A percentile compares a stretch with the other conserved stretches of the same genome.
Conservation (phyloP, 441 rosid genomes). For the Pelargonium myrrhifolium region DNA sequence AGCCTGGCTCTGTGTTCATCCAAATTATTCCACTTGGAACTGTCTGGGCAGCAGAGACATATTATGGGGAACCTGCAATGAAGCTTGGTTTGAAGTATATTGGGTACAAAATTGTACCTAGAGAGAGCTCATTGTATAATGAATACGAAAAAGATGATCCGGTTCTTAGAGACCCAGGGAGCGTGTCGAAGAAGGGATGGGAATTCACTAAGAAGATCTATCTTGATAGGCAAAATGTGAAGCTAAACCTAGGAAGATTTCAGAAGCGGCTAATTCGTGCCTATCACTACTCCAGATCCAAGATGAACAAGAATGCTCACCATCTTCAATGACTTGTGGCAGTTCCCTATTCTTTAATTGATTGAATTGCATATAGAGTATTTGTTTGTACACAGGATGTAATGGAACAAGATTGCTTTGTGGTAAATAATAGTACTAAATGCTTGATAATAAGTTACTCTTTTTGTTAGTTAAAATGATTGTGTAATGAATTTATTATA, state of each 20-base stretch:
- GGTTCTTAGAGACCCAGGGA: slow-evolving; percentile 48
- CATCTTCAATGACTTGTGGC: slow-evolving; percentile 5
- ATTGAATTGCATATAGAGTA: slow-evolving; percentile 1
- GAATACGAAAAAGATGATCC: slow-evolving; percentile 44
- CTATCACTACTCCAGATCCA: slow-evolving; percentile 24
- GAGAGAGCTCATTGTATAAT: slow-evolving; percentile 67
- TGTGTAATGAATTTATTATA: no score
- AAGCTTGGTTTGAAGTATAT: slow-evolving; percentile 72
- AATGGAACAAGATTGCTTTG: no score
- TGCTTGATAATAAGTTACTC: no score
- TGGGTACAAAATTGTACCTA: slow-evolving; percentile 49
- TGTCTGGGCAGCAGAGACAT: slow-evolving; percentile 87
- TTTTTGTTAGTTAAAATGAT: no score
- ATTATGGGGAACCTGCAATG: slow-evolving; percentile 84
- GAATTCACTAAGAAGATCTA: slow-evolving; percentile 72
- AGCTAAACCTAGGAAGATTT: slow-evolving; percentile 50
- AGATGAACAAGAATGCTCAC: slow-evolving; percentile 11
- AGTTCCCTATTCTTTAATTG: slow-evolving; percentile 8
- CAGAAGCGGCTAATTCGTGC: slow-evolving; percentile 39
- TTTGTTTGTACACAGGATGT: not conserved
- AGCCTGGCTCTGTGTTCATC: slow-evolving; percentile 62
- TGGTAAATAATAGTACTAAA: no score
- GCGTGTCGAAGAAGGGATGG: slow-evolving; percentile 74
- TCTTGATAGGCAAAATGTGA: slow-evolving; percentile 66
- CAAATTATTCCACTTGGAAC: slow-evolving; percentile 86